Conservation (phyloP, 2,329 filamentous ascomycete species). For the Grosmannia huntii region DNA sequence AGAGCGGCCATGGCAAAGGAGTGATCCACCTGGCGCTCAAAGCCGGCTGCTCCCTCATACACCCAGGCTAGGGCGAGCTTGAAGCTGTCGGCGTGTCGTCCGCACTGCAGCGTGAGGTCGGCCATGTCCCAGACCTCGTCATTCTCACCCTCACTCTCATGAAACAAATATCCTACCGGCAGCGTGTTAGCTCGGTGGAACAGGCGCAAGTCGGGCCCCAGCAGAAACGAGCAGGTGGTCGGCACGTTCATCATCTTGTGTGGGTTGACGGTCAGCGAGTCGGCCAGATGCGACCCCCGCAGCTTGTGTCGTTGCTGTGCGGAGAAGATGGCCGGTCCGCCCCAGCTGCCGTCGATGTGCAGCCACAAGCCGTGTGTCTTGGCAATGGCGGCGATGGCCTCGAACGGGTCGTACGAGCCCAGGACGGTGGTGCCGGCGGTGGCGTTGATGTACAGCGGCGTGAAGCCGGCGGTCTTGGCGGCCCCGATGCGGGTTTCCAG, state of each 20-base stretch:
- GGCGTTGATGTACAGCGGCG: slow-evolving; percentile 88
- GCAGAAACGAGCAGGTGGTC: slow-evolving; percentile 78
- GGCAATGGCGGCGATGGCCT: slow-evolving; percentile 57
- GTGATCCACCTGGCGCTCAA: slow-evolving; percentile 53
- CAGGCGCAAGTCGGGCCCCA: slow-evolving; percentile 60
- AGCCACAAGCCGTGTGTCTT: slow-evolving; percentile 67
- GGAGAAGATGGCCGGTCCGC: slow-evolving; percentile 71
- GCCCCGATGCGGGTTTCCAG: slow-evolving; percentile 50
- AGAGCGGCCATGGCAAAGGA: slow-evolving; percentile 61
- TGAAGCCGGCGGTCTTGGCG: slow-evolving; percentile 55
- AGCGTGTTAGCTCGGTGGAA: slow-evolving; percentile 81
- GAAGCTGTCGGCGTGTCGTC: slow-evolving; percentile 69
- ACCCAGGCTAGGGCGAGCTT: slow-evolving; percentile 85
- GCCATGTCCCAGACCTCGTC: slow-evolving; percentile 74
- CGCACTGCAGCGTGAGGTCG: slow-evolving; percentile 87
- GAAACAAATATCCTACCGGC: slow-evolving; percentile 76
- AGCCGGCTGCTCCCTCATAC: slow-evolving; percentile 72
- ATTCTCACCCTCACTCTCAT: slow-evolving; percentile 35
- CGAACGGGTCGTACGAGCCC: slow-evolving; percentile 76
- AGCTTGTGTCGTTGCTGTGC: slow-evolving; percentile 51
- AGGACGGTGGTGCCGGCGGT: slow-evolving; percentile 91
- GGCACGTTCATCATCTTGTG: slow-evolving; percentile 97
- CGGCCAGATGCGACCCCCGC: slow-evolving; percentile 56
- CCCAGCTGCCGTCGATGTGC: slow-evolving; percentile 89
- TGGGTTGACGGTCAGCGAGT: slow-evolving; percentile 79